Conservation (phyloP, 805 yeast genomes). For the Candida ponderosae region DNA sequence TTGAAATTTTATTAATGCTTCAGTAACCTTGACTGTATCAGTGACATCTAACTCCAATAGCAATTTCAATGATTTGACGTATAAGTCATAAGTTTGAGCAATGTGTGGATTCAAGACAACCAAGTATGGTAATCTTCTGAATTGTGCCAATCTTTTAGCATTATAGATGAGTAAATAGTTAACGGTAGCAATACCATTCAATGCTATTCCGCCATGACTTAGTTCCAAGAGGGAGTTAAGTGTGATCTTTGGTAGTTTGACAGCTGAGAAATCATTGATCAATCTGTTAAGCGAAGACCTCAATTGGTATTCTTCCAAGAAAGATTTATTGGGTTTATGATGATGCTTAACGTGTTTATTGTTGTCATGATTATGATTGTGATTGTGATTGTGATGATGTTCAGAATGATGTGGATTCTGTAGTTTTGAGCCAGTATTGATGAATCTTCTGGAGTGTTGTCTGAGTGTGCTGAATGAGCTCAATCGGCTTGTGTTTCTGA, state of each 20-base stretch:
- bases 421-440: no score
- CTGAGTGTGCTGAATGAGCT: no score
- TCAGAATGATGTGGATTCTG: no score
- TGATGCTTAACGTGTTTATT: background rate
- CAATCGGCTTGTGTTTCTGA: no score
- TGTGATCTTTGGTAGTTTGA: constrained; percentile 45
- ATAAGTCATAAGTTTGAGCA: constrained; percentile 65
- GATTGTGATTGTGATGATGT: no score
- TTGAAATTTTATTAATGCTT: constrained; percentile 49
- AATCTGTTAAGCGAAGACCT: constrained; percentile 52
- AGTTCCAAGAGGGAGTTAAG: constrained; percentile 42
- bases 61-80: constrained; percentile 59
- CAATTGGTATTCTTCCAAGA: constrained; percentile 46
- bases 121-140: constrained; percentile 73
- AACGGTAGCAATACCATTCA: constrained; percentile 43
- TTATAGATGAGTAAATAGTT: constrained; percentile 51
- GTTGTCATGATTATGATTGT: background rate
- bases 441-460: no score
- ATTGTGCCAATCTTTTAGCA: constrained; percentile 62
- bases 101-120: constrained; percentile 83
- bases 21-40: constrained; percentile 39
- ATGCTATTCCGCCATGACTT: constrained; percentile 20
- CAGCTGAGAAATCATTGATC: constrained; percentile 47
- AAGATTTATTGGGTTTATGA: constrained; percentile 11
- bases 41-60: constrained; percentile 38